Conservation (phyloP, 2,329 filamentous ascomycete species). For the Arthroderma sp. region DNA sequence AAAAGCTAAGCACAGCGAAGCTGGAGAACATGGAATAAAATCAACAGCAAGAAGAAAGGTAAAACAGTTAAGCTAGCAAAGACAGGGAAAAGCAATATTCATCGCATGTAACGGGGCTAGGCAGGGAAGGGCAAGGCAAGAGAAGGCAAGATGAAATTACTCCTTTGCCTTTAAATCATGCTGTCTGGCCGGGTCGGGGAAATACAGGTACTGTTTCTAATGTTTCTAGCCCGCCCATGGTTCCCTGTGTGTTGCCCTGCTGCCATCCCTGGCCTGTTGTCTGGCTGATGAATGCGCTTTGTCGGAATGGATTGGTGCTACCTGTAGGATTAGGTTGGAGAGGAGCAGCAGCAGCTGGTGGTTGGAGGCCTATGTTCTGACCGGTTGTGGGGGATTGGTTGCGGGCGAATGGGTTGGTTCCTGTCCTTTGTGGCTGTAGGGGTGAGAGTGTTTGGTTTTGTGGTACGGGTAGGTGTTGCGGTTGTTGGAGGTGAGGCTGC, state of each 20-base stretch:
- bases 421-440: constrained; percentile 47
- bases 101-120: too few species aligned
- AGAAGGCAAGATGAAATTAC: background rate
- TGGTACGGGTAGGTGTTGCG: constrained; percentile 19
- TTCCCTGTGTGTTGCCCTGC: constrained; percentile 54
- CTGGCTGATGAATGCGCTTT: constrained; percentile 81
- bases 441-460: constrained; percentile 26
- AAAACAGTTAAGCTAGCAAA: background rate
- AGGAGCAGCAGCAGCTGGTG: constrained; percentile 28
- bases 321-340: constrained; percentile 68
- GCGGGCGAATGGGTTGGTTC: constrained; percentile 59
- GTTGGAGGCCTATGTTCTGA: constrained; percentile 20
- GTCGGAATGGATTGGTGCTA: constrained; percentile 87
- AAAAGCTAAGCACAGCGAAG: background rate
- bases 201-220: constrained; percentile 73
- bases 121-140: background rate
- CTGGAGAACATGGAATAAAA: background rate
- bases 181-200: constrained; percentile 54
- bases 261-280: constrained; percentile 84
- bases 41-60: background rate
- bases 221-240: constrained; percentile 63
- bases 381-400: constrained; percentile 30
- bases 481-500: constrained; percentile 17
- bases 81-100: too few species aligned
- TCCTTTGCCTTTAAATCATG: constrained; percentile 1